phyloP scores from a whole-genome alignment of 768 basidiomycete species.

The Plicaturopsis crispa region DNA sequence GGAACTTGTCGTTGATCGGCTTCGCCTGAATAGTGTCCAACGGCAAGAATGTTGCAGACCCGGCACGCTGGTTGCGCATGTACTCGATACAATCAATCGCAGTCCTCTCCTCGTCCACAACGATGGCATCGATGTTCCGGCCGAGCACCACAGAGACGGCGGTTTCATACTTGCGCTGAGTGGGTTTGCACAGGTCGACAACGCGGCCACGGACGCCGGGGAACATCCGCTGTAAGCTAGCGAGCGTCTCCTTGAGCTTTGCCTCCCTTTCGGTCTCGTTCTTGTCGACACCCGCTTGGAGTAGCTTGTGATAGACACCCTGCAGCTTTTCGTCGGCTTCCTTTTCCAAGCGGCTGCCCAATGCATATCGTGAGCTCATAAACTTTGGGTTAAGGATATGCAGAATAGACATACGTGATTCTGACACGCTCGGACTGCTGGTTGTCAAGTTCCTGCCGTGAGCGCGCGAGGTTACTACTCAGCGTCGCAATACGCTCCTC shows the following conservation, averaged over 20 bases:
- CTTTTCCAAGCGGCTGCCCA: constrained; percentile 71
- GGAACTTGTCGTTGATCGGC: constrained; percentile 89
- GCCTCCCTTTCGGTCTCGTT: constrained; percentile 80
- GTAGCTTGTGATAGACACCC: constrained; percentile 72
- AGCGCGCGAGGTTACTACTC: constrained; percentile 52
- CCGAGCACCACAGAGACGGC: constrained; percentile 91
- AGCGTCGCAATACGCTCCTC: constrained; percentile 52
- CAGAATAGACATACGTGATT: constrained; percentile 52
- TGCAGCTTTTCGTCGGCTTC: constrained; percentile 91
- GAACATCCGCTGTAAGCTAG: constrained; percentile 82
- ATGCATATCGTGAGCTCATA: no score
- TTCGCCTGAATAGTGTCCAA: constrained; percentile 97
- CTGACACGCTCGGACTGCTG: constrained; percentile 77
- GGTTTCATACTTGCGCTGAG: constrained; percentile 83
- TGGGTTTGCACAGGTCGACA: constrained; percentile 92
- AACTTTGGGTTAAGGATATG: no score
- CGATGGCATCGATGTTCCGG: constrained; percentile 89
- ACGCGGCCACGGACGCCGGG: constrained; percentile 92
- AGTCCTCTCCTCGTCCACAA: constrained; percentile 95
- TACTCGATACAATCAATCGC: constrained; percentile 99
- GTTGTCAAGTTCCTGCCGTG: constrained; percentile 76
- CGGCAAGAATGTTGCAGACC: constrained; percentile 96
- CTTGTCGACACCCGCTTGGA: constrained; percentile 86
- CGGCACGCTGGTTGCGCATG: constrained; percentile 89
- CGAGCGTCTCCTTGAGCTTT: constrained; percentile 79